Base-by-base conservation (phyloP, 805 yeast species). In the Nakazawaea ambrosiae region DNA sequence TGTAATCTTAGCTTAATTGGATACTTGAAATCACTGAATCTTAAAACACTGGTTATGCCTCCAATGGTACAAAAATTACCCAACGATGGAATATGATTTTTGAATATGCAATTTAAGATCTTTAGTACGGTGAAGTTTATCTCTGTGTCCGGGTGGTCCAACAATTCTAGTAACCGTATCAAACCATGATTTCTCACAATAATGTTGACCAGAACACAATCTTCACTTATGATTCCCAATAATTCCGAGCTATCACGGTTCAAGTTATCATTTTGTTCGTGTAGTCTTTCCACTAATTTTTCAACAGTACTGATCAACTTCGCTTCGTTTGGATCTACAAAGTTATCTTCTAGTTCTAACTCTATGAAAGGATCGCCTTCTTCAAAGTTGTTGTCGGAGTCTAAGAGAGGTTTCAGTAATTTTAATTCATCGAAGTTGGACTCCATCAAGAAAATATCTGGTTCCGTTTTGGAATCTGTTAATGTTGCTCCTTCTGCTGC, bases 61-160 rank as follows among this genome's bases (percentile, higher is more conserved):
- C 47, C 47, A 33, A 36, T 29, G 35, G 34, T 20, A 31, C 43
- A 41, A 19, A 44, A 44, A 27, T 33, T 44, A 14, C 27, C 34
- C 22, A 44, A 36, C 11, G 37, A 20, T 12, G 23, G 27, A 5
- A 14, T 7, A 22, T 39, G 26, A 18, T 14, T 15, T 14, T n/a
- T 15, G 15, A 39, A 33, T 3, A 39, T 24, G 15, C 5, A n/a
- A n/a, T 29, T 34, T 18, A 34, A 25, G 10, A 33, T 14, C 15
- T 9, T 7, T 16, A 39, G 25, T 26, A 31, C 28, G 10, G 7
- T 4, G 17, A 12, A 23, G 20, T n/a, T 22, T 4, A 32, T 11
- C 8, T 11, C n/a, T 7, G 16, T 20, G 20, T 32, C 17, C 4
- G 27, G n/a, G 26, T 5, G 6, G 12, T 27, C 28, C 25, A 37